phyloP scores from a whole-genome alignment of 1,139 yeast genomes.

The Blastobotrys capitulatus region DNA sequence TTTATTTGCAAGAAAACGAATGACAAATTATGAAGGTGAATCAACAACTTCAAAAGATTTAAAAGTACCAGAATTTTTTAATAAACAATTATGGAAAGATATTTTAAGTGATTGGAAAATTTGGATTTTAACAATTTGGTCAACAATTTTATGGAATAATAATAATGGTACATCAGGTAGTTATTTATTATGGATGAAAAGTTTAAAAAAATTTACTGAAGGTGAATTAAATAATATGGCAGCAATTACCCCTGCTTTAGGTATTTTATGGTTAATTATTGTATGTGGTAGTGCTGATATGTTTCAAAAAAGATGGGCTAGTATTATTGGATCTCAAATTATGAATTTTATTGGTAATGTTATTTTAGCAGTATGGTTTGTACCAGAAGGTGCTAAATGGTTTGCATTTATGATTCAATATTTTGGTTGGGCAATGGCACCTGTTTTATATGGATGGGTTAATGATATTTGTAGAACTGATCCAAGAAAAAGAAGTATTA shows the following conservation, averaged over 20 bases:
- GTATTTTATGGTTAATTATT: conserved; percentile 38
- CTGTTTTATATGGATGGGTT: conserved; percentile 38
- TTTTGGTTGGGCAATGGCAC: conserved; percentile 34
- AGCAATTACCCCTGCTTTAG: conserved; percentile 42
- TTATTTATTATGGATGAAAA: conserved; percentile 30
- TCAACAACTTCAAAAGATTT: conserved; percentile 27
- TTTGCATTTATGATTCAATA: conserved; percentile 42
- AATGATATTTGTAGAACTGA: conserved; percentile 35
- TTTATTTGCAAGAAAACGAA: conserved; percentile 26
- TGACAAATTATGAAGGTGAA: conserved; percentile 47
- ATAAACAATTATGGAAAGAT: conserved; percentile 28
- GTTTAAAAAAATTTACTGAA: conserved; percentile 32
- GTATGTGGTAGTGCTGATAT: conserved; percentile 43
- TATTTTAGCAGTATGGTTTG: conserved; percentile 44
- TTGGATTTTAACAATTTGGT: conserved; percentile 35
- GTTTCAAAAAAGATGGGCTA: conserved; percentile 39
- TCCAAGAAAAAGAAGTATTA: conserved; percentile 39
- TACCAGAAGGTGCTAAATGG: conserved; percentile 42
- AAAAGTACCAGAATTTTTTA: conserved; percentile 28
- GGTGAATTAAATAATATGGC: conserved; percentile 43
- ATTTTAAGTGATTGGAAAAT: conserved; percentile 35
- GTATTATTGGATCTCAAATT: conserved; percentile 37
- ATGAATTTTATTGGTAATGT: conserved; percentile 42
- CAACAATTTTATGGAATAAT: conserved; percentile 37
- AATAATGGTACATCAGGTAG: conserved; percentile 41